These are phyloP conservation scores for Didymella pomorum DNA, from an alignment of 2,329 filamentous ascomycete species.

Conservation along the genomic window DNA sequence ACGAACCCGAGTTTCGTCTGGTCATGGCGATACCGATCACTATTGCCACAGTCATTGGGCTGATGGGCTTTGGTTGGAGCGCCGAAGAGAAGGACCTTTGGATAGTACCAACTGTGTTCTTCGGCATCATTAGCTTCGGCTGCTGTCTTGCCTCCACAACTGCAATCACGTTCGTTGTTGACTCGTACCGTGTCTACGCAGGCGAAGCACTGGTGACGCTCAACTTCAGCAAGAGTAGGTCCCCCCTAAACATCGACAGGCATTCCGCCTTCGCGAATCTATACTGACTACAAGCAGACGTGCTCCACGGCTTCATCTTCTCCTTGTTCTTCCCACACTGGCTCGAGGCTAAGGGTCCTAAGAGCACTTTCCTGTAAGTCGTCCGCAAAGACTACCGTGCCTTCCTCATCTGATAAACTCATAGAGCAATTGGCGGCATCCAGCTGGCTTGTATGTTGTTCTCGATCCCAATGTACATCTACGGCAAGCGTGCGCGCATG, in stretches of 20 bases:
- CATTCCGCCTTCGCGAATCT: not conserved
- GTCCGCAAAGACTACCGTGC: not conserved
- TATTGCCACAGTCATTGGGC: slow-evolving; percentile 78
- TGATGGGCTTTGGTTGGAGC: slow-evolving; percentile 98
- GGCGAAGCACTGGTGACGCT: slow-evolving; percentile 93
- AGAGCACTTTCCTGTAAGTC: slow-evolving; percentile 80
- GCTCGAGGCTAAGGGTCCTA: slow-evolving; percentile 78
- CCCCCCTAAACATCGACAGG: not conserved
- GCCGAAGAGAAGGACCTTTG: slow-evolving; percentile 76
- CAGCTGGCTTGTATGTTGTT: slow-evolving; percentile 77
- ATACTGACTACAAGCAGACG: slow-evolving; percentile 56
- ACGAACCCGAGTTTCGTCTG: slow-evolving; percentile 83
- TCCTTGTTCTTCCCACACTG: slow-evolving; percentile 75
- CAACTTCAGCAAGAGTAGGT: slow-evolving; percentile 86
- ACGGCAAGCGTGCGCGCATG: slow-evolving; percentile 88
- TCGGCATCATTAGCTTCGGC: slow-evolving; percentile 89
- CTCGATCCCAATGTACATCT: slow-evolving; percentile 93
- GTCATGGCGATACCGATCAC: slow-evolving; percentile 78
- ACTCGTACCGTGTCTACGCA: slow-evolving; percentile 91
- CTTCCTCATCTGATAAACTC: not conserved
- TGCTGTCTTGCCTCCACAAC: slow-evolving; percentile 91
- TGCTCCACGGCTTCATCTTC: slow-evolving; percentile 89
- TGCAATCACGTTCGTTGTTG: slow-evolving; percentile 91
- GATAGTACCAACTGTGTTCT: slow-evolving; percentile 94
- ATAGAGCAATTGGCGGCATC: slow-evolving; percentile 68